Evolutionary conservation across 345 rosid genomes (phyloP).

Genomic region (Tarenaya hassleriana): DNA sequence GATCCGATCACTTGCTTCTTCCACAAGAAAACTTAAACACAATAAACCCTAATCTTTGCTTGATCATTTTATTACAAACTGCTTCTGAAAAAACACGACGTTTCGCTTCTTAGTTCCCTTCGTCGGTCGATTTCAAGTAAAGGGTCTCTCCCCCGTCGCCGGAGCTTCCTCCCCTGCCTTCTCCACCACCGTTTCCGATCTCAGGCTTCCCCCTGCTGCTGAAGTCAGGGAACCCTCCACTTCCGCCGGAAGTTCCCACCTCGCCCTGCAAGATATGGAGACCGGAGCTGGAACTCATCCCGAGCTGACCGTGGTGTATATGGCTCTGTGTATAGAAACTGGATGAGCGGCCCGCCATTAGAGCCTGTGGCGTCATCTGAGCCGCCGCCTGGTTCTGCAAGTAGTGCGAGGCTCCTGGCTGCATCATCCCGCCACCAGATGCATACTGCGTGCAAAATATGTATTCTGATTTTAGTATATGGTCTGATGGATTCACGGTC

Average conservation of each 20-base stretch:
- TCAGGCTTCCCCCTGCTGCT: constrained; percentile 89
- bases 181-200: constrained; percentile 45
- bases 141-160: constrained; percentile 84
- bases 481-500: no score
- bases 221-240: constrained; percentile 68
- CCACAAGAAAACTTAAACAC: no score
- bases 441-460: constrained; percentile 43
- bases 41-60: no score
- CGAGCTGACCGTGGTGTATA: constrained; percentile 87
- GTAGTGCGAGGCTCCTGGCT: constrained; percentile 69
- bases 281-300: constrained; percentile 74
- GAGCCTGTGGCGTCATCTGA: constrained; percentile 81
- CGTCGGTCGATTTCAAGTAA: constrained; percentile 75
- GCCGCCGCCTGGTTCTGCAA: constrained; percentile 84
- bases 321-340: constrained; percentile 74
- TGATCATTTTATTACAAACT: no score
- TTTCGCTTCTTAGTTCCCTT: constrained; percentile 51
- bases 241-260: constrained; percentile 26
- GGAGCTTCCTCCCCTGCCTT: constrained; percentile 80
- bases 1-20: no score
- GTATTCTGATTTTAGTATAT: not conserved
- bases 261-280: constrained; percentile 38
- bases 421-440: constrained; percentile 61
- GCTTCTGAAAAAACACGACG: no score
- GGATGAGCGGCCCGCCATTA: constrained; percentile 86